These are phyloP conservation scores for Zygoascus bituminiphila DNA, from an alignment of 805 yeast genomes.

Conservation along the genomic window DNA sequence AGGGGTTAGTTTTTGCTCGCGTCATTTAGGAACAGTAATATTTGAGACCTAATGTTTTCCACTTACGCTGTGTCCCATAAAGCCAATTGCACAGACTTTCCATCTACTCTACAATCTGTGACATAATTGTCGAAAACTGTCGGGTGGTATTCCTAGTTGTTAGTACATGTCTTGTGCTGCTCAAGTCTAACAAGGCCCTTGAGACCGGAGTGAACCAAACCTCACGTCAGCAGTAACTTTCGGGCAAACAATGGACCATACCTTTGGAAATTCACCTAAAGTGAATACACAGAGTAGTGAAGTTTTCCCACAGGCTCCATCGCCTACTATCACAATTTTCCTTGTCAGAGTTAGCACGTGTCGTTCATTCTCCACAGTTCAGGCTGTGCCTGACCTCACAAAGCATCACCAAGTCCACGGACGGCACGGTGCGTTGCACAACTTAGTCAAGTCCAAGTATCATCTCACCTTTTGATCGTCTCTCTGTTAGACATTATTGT, in stretches of 20 bases:
- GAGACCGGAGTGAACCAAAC: too few species aligned
- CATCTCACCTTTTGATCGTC: not conserved
- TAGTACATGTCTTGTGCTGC: conserved; percentile 1
- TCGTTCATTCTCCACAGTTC: too few species aligned
- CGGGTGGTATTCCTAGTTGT: conserved; percentile 53
- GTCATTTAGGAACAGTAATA: too few species aligned
- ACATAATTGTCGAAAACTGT: conserved; percentile 93
- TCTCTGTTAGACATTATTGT: not conserved
- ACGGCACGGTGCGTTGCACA: too few species aligned
- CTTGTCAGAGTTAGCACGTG: conserved; percentile 30
- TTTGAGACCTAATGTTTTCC: not conserved
- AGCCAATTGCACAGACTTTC: conserved; percentile 80
- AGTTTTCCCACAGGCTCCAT: conserved; percentile 93
- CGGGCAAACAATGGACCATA: too few species aligned
- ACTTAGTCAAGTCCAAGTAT: too few species aligned
- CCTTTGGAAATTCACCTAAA: conserved; percentile 85
- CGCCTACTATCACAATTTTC: conserved; percentile 86
- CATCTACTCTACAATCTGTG: conserved; percentile 89
- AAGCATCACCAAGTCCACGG: not conserved
- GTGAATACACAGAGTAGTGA: conserved; percentile 87
- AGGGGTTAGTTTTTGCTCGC: too few species aligned
- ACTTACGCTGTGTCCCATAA: conserved; percentile 83
- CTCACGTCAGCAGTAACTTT: not conserved
- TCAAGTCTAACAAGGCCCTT: too few species aligned
- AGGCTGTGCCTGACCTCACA: not conserved